Evolutionary conservation across 768 basidiomycete genomes (phyloP), one percentile per base, ranked within the genome.

Genomic region (Flagelloscypha sp.): DNA sequence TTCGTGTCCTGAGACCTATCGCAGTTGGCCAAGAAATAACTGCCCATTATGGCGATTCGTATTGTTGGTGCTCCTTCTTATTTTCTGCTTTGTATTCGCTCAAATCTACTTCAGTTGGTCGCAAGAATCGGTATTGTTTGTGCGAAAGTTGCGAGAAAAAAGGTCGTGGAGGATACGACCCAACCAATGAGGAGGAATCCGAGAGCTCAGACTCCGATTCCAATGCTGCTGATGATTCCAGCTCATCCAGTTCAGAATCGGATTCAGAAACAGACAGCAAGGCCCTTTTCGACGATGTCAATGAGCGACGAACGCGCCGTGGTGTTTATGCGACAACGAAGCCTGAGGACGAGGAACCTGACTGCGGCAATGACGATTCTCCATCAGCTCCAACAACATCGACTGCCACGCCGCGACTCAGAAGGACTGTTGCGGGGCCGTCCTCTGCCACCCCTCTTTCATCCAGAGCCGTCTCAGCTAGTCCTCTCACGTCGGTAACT

Each of bases 31-130:
- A 90, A 57, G 87, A 90, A 57, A 81, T 90, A 30, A 87, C 86
- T 20, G 87, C 87, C 27, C 84, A 87, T 54, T 90, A 90, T 51
- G 87, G 88, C 29, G 84, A 89, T 59, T 83, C 83, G 30, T 90
- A 90, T 56, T 90, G 86, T 90, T 54, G 62, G 84, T 76, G 35
- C 31, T 33, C 40, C 24, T 38, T 32, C 27, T 37, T 44, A 36
- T 30, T 12, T 45, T 31, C 23, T 13, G 30, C 31, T 27, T 41
- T 36, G 33, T 13, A 42, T 41, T 42, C 32, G 21, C 44, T 43
- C 41, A 33, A 44, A 43, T 17, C 18, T 28, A 23, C 28, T 34
- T 47, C 39, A 81, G 79, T 82, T 52, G 79, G 79, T 34, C 64
- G 71, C 42, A 74, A 69, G 41, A 82, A 82, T 47, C 68, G 78